Evolutionary conservation across 306 rosid genomes (phyloP).

Genomic region (Lagenaria siceraria): DNA sequence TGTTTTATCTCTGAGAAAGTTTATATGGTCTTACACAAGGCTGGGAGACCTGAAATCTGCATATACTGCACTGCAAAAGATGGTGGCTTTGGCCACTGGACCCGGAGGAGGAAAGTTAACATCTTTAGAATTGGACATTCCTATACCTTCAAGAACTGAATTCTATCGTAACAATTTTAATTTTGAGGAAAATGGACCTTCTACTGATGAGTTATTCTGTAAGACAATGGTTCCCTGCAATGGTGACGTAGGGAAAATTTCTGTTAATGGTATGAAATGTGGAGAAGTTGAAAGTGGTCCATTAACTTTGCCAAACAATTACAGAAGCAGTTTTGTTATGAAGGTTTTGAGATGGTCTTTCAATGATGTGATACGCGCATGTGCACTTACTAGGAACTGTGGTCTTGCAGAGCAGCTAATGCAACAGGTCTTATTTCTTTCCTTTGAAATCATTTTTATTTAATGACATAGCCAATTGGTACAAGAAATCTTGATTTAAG

Average conservation of each 20-base stretch:
- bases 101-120: slow-evolving; percentile 28
- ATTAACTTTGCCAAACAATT: slow-evolving; percentile 12
- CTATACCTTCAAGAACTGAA: slow-evolving; percentile 44
- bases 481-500: background rate
- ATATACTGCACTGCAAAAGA: slow-evolving; percentile 36
- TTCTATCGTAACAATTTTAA: slow-evolving; percentile 16
- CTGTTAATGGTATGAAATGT: slow-evolving; percentile 14
- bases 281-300: slow-evolving; percentile 17
- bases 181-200: slow-evolving; percentile 21
- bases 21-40: slow-evolving; percentile 44
- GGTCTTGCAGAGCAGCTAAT: slow-evolving; percentile 46
- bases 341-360: slow-evolving; percentile 49
- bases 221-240: slow-evolving; percentile 15
- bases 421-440: slow-evolving; percentile 37
- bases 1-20: slow-evolving; percentile 32
- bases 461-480: background rate
- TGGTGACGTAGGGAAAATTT: slow-evolving; percentile 14
- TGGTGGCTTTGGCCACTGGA: slow-evolving; percentile 40
- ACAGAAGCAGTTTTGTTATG: slow-evolving; percentile 12
- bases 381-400: slow-evolving; percentile 29
- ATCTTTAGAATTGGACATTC: slow-evolving; percentile 57
- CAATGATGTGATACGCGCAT: slow-evolving; percentile 46
- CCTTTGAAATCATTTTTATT: background rate
- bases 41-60: slow-evolving; percentile 38
- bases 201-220: slow-evolving; percentile 9